These are phyloP conservation scores for Persicaria maculosa DNA, from an alignment of 148 eudicot species.

Conservation along the genomic window DNA sequence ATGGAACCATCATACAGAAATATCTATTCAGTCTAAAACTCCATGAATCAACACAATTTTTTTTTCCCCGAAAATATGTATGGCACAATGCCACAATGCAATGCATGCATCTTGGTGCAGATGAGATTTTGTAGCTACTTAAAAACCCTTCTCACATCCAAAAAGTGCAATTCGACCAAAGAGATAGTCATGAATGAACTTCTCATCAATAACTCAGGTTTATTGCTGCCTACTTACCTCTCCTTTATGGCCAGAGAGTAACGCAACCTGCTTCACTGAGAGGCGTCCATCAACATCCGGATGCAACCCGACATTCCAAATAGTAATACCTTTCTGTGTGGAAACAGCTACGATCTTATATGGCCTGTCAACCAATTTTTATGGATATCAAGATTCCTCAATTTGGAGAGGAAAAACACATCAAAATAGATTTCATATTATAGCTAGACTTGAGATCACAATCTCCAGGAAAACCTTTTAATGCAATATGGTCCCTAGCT, in stretches of 20 bases:
- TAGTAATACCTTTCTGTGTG: slow-evolving; percentile 67
- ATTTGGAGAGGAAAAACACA: slow-evolving; percentile 3
- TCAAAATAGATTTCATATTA: background rate
- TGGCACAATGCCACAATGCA: background rate
- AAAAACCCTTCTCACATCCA: too few species aligned
- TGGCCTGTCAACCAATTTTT: slow-evolving; percentile 37
- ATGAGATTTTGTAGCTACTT: too few species aligned
- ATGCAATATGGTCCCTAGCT: too few species aligned
- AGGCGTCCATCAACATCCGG: slow-evolving; percentile 80
- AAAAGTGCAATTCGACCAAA: too few species aligned
- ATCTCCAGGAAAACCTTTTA: slow-evolving; percentile 15
- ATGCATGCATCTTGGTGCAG: too few species aligned
- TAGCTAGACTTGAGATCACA: too few species aligned
- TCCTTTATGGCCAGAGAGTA: slow-evolving; percentile 57
- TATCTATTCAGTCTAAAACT: background rate
- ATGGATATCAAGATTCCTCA: background rate
- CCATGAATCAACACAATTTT: too few species aligned
- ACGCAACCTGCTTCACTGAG: slow-evolving; percentile 56
- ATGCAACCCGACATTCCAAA: slow-evolving; percentile 81
- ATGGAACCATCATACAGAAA: slow-evolving; percentile 11
- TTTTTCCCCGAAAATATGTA: background rate
- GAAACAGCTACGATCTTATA: slow-evolving; percentile 80
- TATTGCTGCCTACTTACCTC: slow-evolving; percentile 40
- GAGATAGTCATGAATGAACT: too few species aligned
- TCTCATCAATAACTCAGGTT: background rate